Base-by-base conservation (phyloP, 306 rosid genomes). In the Mucuna pruriens region DNA sequence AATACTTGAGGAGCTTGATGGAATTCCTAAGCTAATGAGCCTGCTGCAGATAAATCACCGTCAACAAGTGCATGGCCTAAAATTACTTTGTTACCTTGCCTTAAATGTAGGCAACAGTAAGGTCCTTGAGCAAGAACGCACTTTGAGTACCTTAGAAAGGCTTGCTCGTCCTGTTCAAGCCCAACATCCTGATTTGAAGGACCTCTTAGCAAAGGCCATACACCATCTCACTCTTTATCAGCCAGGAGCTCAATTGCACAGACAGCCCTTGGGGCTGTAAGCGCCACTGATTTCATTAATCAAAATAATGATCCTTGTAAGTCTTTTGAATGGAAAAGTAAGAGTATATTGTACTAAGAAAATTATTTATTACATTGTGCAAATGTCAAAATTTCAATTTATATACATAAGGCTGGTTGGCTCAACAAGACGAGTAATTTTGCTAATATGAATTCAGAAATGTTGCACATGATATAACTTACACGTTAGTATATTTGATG, bases 211-310 rank as follows among this genome's bases (percentile, higher is more conserved):
- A 8, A 83, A 83, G 40, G 95, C 99, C 68, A 80, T 92, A 40
- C 91, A 91, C 82, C 89, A 90, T 67, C 99, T 92, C 72, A 88
- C 90, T 64, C 97, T 95, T 80, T 92, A 88, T 84, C 99, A 95
- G 85, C 70, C 95, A 0, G 97, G 97, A 83, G 90, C 86, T 84
- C 97, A 89, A 69, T 91, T 91, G 75, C 95, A 85, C 88, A 80
- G 90, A 74, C 93, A 84, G 51, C 78, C 89, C 58, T 85, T 71
- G 60, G 84, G 83, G 39, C 81, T 82, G 11, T 90, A 80, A 87
- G 26, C 23, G 23, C 60, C 54, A 22, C 74, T 66, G 44, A 66
- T 83, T 74, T 55, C 9, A 36, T 39, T 81, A 22, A 9, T 45
- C 60, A 74, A 80, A 58, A 79, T 71, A 38, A 67, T 67, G 44